A percentile compares a stretch with the other conserved stretches of the same genome.
These are phyloP conservation scores for Powellomyces hirtus DNA, from an alignment of 192 early-diverging fungal species.

Conservation along the genomic window DNA sequence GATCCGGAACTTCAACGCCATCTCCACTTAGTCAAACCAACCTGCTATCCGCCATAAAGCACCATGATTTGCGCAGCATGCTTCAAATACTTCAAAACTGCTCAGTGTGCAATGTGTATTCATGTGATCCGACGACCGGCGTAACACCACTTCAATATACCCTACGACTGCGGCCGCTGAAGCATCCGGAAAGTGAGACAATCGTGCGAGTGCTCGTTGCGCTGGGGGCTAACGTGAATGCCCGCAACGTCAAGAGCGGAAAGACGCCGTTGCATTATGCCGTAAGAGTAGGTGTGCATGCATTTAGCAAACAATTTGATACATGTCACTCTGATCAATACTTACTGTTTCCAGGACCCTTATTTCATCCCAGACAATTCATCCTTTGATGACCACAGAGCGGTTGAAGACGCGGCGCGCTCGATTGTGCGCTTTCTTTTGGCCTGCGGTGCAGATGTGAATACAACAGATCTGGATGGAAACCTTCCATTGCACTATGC, in stretches of 20 bases:
- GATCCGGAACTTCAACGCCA: too few relatives aligned
- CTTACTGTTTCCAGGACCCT: constrained; percentile 4
- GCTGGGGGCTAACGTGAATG: constrained; percentile 28
- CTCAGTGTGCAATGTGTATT: constrained; percentile 27
- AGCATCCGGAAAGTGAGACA: constrained; percentile 29
- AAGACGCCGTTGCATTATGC: constrained; percentile 37
- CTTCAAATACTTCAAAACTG: constrained; percentile 39
- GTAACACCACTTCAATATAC: constrained; percentile 64
- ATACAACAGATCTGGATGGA: constrained; percentile 13
- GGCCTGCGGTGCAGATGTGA: constrained; percentile 5
- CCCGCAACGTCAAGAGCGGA: constrained; percentile 23
- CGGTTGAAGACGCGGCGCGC: neutral
- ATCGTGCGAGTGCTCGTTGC: constrained; percentile 34
- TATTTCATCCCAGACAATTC: neutral
- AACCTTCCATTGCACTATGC: constrained; percentile 22
- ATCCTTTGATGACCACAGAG: neutral
- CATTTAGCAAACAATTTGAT: neutral
- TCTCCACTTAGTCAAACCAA: neutral
- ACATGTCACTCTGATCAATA: too few relatives aligned
- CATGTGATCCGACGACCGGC: constrained; percentile 56
- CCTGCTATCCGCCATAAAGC: constrained; percentile 54
- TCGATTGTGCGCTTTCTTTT: constrained; percentile 16
- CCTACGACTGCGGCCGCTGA: constrained; percentile 49
- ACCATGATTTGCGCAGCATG: constrained; percentile 53
- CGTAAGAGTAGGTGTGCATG: constrained; percentile 2